Evolutionary conservation across 352 stramenopile species (phyloP).

Genomic region (Pythium aquatile): DNA sequence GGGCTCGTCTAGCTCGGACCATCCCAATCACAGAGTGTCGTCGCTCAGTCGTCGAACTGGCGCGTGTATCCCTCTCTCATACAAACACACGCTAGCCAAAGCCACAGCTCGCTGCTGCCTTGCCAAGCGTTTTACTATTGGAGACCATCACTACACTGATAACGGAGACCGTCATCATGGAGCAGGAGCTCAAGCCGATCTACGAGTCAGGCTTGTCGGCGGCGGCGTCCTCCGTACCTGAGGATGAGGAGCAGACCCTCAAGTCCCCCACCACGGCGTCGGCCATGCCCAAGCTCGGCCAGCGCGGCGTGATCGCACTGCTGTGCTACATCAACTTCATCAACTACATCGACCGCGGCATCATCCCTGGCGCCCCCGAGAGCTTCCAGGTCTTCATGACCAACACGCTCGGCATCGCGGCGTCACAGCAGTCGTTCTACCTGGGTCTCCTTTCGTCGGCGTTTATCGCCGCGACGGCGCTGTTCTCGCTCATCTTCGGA

Average conservation of each 20-base stretch:
- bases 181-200: not conserved
- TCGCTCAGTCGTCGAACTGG: not conserved
- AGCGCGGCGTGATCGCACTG: slow-evolving; percentile 65
- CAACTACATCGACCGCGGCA: slow-evolving; percentile 94
- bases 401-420: slow-evolving; percentile 54
- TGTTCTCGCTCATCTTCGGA: slow-evolving; percentile 90
- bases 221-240: not conserved
- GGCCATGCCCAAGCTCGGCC: slow-evolving; percentile 17
- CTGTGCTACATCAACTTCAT: slow-evolving; percentile 92
- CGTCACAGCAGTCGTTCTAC: slow-evolving; percentile 69
- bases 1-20: not conserved
- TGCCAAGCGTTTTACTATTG: not conserved
- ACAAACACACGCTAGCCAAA: too few species aligned
- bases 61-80: not conserved
- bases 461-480: slow-evolving; percentile 92
- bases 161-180: not conserved
- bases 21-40: not conserved
- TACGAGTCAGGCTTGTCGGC: slow-evolving; percentile 1
- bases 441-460: slow-evolving; percentile 88
- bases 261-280: not conserved
- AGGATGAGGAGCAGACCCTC: not conserved
- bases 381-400: slow-evolving; percentile 93
- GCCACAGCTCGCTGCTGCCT: too few species aligned
- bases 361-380: slow-evolving; percentile 91
- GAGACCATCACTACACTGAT: not conserved